phyloP scores from a whole-genome alignment of 345 rosid species.

The Xanthoceras sorbifolium region DNA sequence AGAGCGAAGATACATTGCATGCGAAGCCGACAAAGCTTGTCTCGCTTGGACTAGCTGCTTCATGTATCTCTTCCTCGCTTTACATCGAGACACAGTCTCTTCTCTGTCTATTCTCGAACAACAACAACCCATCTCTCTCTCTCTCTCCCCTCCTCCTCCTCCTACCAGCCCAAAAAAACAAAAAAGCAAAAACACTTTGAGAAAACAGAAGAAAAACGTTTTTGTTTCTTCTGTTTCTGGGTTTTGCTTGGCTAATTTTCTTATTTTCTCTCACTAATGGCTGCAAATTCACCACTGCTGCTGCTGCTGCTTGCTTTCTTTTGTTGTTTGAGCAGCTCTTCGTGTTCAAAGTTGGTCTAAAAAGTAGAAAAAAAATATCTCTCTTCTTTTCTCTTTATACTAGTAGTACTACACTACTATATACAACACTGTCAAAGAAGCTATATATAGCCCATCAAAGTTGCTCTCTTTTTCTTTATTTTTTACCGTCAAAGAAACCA shows the following conservation, averaged over 20 bases:
- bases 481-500: background rate
- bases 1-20: constrained; percentile 87
- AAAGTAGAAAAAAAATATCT: background rate
- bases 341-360: background rate
- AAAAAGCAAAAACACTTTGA: background rate
- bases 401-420: background rate
- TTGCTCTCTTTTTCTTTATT: background rate
- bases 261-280: too few relatives aligned
- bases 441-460: background rate
- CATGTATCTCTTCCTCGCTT: constrained; percentile 85
- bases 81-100: constrained; percentile 86
- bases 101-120: constrained; percentile 75
- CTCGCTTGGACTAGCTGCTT: constrained; percentile 83
- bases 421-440: background rate
- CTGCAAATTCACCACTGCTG: background rate
- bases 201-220: background rate
- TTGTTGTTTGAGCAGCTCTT: background rate
- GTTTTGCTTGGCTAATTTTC: background rate
- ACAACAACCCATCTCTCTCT: constrained; percentile 76
- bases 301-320: background rate
- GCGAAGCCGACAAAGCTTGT: constrained; percentile 76
- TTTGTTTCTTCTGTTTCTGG: background rate
- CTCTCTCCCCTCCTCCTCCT: background rate
- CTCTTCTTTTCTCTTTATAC: background rate
- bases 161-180: background rate